Conservation (phyloP, 192 early-diverging fungal genomes). For the Coemansia sp. region DNA sequence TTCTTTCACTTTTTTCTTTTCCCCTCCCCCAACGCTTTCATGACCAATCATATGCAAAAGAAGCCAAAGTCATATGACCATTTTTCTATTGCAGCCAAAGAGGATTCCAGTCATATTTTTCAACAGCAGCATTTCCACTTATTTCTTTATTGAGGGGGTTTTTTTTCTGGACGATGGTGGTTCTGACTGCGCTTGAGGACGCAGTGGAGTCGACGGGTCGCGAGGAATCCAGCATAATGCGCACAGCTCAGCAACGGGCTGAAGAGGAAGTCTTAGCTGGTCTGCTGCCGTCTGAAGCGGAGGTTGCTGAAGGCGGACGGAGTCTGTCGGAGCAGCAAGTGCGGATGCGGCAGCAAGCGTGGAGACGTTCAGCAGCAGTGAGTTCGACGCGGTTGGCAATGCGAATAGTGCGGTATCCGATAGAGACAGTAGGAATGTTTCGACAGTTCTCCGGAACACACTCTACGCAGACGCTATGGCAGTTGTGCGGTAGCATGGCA, state of each 20-base stretch:
- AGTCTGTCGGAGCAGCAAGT: background rate
- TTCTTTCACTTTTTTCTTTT: slow-evolving; percentile 1
- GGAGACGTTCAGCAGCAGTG: slow-evolving; percentile 19
- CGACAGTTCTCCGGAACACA: slow-evolving; percentile 12
- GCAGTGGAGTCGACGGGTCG: background rate
- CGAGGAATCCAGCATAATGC: background rate
- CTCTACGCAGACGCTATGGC: background rate
- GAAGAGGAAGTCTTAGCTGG: slow-evolving; percentile 25
- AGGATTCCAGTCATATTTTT: no score
- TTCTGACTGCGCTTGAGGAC: background rate
- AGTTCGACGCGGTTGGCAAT: slow-evolving; percentile 4
- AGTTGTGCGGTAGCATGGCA: background rate
- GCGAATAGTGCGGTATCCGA: slow-evolving; percentile 19
- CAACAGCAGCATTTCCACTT: background rate
- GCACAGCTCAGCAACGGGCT: no score
- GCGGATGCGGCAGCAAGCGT: slow-evolving; percentile 9
- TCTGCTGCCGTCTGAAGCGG: slow-evolving; percentile 6
- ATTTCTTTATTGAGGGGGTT: slow-evolving; percentile 4
- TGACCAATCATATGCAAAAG: slow-evolving; percentile 14
- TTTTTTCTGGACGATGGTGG: background rate
- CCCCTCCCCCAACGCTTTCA: slow-evolving; percentile 11
- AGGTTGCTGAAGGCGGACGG: background rate
- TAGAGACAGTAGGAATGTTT: slow-evolving; percentile 25
- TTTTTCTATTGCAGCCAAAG: background rate
- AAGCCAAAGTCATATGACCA: slow-evolving; percentile 7